Conservation (phyloP, 108 stramenopile species). For the Cyclotella atomus region DNA sequence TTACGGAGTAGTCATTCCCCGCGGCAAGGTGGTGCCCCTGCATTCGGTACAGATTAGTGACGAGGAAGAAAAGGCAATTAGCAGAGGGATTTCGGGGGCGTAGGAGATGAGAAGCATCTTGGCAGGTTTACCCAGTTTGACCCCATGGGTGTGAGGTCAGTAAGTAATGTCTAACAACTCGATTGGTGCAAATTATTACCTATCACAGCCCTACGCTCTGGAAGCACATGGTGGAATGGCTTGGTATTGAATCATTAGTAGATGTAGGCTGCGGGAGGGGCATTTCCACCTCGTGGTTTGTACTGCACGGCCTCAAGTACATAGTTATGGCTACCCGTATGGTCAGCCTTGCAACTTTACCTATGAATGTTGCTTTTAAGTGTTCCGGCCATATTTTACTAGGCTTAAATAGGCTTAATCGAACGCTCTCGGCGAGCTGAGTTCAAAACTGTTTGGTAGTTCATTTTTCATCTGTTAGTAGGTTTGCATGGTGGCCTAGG, state of each 20-base stretch:
- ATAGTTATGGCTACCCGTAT: too few species aligned
- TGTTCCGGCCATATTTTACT: too few species aligned
- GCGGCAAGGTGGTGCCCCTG: slow-evolving; percentile 34
- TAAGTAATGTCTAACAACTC: neutral
- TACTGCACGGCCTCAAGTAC: slow-evolving; percentile 59
- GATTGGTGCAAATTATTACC: neutral
- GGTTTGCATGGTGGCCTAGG: too few species aligned
- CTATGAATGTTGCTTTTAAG: too few species aligned
- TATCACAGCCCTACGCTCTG: slow-evolving; percentile 47
- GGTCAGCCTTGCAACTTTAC: too few species aligned
- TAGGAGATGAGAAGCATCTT: slow-evolving; percentile 75
- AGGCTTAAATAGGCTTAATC: too few species aligned
- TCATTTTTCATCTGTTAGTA: too few species aligned
- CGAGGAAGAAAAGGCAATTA: slow-evolving; percentile 38
- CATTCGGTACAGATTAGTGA: slow-evolving; percentile 43
- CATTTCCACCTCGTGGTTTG: slow-evolving; percentile 70
- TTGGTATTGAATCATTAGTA: slow-evolving; percentile 71
- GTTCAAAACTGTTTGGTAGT: too few species aligned
- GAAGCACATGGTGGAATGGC: slow-evolving; percentile 56
- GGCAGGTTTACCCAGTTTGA: slow-evolving; percentile 54
- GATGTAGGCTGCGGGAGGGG: slow-evolving; percentile 90
- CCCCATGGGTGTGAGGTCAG: slow-evolving; percentile 12
- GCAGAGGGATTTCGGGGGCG: slow-evolving; percentile 64
- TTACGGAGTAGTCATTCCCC: slow-evolving; percentile 33
- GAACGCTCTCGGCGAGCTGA: too few species aligned